Conservation (phyloP, 768 basidiomycete genomes). For the Phanerochaete sordida region DNA sequence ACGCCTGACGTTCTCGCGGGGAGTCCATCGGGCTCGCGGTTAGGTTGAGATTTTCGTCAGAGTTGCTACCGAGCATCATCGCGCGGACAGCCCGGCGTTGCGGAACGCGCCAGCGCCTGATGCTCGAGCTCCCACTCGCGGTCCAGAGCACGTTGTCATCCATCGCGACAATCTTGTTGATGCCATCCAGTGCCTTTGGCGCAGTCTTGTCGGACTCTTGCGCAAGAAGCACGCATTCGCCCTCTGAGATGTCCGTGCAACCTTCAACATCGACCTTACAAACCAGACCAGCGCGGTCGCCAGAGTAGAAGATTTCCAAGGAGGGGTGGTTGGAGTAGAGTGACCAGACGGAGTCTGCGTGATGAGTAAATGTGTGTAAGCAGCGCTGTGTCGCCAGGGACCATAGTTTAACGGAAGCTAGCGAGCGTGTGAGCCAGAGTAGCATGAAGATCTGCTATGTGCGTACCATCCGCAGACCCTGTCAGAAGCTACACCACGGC, state of each 20-base stretch:
- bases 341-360: slow-evolving; percentile 94
- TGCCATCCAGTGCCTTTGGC: slow-evolving; percentile 47
- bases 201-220: slow-evolving; percentile 49
- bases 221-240: slow-evolving; percentile 83
- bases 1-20: background rate
- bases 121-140: slow-evolving; percentile 75
- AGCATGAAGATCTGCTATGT: background rate
- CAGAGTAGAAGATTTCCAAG: slow-evolving; percentile 89
- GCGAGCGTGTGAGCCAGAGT: slow-evolving; percentile 13
- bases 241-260: slow-evolving; percentile 77
- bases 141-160: slow-evolving; percentile 90
- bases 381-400: slow-evolving; percentile 85
- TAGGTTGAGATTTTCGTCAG: slow-evolving; percentile 5
- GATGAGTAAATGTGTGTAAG: slow-evolving; percentile 94
- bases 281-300: slow-evolving; percentile 86
- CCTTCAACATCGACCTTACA: slow-evolving; percentile 90
- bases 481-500: slow-evolving; percentile 59
- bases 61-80: slow-evolving; percentile 13
- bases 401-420: slow-evolving; percentile 90
- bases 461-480: slow-evolving; percentile 70
- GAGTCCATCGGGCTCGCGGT: slow-evolving; percentile 10
- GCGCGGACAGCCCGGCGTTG: slow-evolving; percentile 37
- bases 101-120: slow-evolving; percentile 81
- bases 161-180: slow-evolving; percentile 79
- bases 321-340: slow-evolving; percentile 85